Evolutionary conservation across 2,329 filamentous ascomycete genomes (phyloP).

Genomic region (Fusarium longipes): DNA sequence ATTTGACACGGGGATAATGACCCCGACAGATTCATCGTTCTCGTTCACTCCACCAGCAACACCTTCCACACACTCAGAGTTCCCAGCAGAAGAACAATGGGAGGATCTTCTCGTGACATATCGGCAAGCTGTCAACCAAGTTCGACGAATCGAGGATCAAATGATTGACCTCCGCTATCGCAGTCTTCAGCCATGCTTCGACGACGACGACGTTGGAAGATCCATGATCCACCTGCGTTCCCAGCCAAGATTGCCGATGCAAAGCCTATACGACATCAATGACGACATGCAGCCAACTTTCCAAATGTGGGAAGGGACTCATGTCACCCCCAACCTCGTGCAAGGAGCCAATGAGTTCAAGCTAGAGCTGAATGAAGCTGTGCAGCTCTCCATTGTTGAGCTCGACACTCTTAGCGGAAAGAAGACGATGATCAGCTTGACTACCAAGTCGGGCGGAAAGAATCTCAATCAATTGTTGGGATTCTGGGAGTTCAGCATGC

Average conservation of each 20-base stretch:
- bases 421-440: conserved; percentile 4
- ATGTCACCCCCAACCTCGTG: fast-evolving
- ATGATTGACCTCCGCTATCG: not conserved
- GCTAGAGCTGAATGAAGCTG: not conserved
- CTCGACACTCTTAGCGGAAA: conserved; percentile 1
- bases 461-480: not conserved
- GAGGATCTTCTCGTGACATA: not conserved
- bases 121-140: not conserved
- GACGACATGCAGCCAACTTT: not conserved
- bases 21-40: not conserved
- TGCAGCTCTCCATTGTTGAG: not conserved
- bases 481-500: not conserved
- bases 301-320: not conserved
- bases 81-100: not conserved
- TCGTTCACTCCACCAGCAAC: not conserved
- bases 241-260: fast-evolving
- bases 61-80: not conserved
- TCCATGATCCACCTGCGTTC: fast-evolving
- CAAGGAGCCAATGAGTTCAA: not conserved
- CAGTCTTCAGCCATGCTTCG: not conserved
- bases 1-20: not conserved
- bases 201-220: not conserved
- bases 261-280: not conserved
- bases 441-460: not conserved
- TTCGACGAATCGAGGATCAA: not conserved